Evolutionary conservation across 208 protist genomes (phyloP).

Genomic region (Herpetomonas samuelpessoai): DNA sequence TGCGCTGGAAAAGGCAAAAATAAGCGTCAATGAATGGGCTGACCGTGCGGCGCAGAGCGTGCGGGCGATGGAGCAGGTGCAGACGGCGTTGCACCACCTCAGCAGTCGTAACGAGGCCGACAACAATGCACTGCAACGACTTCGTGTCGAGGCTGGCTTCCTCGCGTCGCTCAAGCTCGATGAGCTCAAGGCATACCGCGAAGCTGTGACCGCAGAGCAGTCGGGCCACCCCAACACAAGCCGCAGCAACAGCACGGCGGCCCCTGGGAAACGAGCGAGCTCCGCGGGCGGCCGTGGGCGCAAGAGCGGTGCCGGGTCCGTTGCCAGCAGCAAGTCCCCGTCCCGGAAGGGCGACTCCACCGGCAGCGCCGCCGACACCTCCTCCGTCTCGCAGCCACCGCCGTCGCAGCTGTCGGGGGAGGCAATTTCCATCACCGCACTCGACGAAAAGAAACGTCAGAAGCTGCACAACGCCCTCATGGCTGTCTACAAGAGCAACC

Average conservation of each 20-base stretch:
- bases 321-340: too few relatives aligned
- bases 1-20: background rate
- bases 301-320: background rate
- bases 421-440: too few relatives aligned
- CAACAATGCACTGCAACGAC: slow-evolving; percentile 4
- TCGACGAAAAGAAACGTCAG: background rate
- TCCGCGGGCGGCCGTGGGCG: background rate
- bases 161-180: slow-evolving; percentile 5
- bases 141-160: slow-evolving; percentile 11
- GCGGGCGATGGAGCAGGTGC: slow-evolving; percentile 5
- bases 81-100: slow-evolving; percentile 8
- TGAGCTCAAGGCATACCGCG: background rate
- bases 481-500: background rate
- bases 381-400: too few relatives aligned
- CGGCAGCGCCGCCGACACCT: too few relatives aligned
- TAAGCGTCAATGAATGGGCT: slow-evolving; percentile 7
- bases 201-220: background rate
- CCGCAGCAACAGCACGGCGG: background rate
- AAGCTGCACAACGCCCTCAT: background rate
- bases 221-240: background rate
- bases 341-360: too few relatives aligned
- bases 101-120: slow-evolving; percentile 1
- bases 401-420: too few relatives aligned
- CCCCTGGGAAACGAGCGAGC: background rate
- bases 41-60: slow-evolving; percentile 3